A percentile compares a stretch with the other conserved stretches of the same genome.
Evolutionary conservation across 306 rosid species (phyloP).

Genomic region (Rubus idaeus): DNA sequence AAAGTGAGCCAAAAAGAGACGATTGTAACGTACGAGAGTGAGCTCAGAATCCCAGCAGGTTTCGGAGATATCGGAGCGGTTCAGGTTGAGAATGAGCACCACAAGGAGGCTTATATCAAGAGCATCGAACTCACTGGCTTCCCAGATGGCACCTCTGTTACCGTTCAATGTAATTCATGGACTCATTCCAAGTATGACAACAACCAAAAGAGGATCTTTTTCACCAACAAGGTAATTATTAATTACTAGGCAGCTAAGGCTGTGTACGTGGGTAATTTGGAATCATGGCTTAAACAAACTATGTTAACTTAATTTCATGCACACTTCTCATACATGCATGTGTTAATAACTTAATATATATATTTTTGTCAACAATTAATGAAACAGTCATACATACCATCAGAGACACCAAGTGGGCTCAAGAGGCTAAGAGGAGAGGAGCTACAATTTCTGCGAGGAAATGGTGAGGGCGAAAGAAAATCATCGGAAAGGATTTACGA

Average conservation of each 20-base stretch:
- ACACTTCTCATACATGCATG: neutral
- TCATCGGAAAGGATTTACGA: conserved; percentile 52
- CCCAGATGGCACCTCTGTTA: conserved; percentile 26
- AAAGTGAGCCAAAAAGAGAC: conserved; percentile 26
- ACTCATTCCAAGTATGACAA: conserved; percentile 59
- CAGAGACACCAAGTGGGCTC: conserved; percentile 62
- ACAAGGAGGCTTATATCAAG: conserved; percentile 60
- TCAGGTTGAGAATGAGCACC: conserved; percentile 70
- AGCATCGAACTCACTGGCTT: conserved; percentile 44
- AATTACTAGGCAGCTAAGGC: too few relatives aligned
- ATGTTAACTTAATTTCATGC: too few relatives aligned
- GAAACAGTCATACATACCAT: conserved; percentile 61
- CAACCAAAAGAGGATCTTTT: conserved; percentile 53
- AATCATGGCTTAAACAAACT: too few relatives aligned
- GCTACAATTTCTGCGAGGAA: conserved; percentile 40
- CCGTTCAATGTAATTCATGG: conserved; percentile 56
- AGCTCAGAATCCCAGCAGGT: conserved; percentile 44
- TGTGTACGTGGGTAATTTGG: too few relatives aligned
- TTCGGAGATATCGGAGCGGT: conserved; percentile 68
- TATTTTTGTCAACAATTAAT: neutral
- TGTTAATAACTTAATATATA: too few relatives aligned
- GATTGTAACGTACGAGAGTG: conserved; percentile 46
- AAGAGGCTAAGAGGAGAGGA: conserved; percentile 48
- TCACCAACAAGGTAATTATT: conserved; percentile 48
- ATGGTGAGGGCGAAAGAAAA: conserved; percentile 56